Evolutionary conservation across 1,284 basidiomycete species (phyloP).

Genomic region (Sanghuangporus baumii): DNA sequence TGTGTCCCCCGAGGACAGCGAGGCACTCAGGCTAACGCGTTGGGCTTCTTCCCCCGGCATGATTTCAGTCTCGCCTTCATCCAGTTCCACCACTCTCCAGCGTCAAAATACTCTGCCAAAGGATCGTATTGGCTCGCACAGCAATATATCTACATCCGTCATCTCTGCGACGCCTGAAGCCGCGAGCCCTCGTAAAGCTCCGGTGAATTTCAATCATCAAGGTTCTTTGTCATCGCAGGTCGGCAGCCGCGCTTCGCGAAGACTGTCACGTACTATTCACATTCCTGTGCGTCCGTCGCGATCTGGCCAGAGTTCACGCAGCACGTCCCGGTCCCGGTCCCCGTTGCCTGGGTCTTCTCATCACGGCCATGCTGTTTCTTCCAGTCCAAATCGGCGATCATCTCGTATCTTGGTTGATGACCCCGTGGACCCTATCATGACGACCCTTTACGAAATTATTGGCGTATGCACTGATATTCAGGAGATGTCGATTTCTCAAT

Average conservation of each 20-base stretch:
- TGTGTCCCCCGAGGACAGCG: slow-evolving; percentile 49
- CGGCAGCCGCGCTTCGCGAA: slow-evolving; percentile 51
- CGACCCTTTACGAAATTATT: slow-evolving; percentile 88
- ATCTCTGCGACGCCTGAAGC: slow-evolving; percentile 49
- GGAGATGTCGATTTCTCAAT: slow-evolving; percentile 83
- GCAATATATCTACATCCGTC: slow-evolving; percentile 44
- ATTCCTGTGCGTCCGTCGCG: slow-evolving; percentile 62
- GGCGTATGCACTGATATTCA: slow-evolving; percentile 91
- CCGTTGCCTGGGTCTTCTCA: slow-evolving; percentile 72
- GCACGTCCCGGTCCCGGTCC: slow-evolving; percentile 91
- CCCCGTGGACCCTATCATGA: slow-evolving; percentile 86
- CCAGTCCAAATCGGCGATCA: slow-evolving; percentile 58
- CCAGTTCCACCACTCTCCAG: slow-evolving; percentile 62
- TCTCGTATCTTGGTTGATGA: slow-evolving; percentile 72
- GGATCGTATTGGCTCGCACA: slow-evolving; percentile 42
- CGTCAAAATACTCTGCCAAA: slow-evolving; percentile 60
- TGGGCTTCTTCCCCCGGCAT: slow-evolving; percentile 49
- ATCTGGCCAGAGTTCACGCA: slow-evolving; percentile 85
- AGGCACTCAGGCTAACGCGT: slow-evolving; percentile 44
- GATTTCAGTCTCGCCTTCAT: slow-evolving; percentile 55
- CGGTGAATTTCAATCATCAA: slow-evolving; percentile 41
- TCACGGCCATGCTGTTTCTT: slow-evolving; percentile 39
- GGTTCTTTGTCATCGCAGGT: slow-evolving; percentile 48
- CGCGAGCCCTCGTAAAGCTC: slow-evolving; percentile 53
- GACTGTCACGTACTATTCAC: slow-evolving; percentile 77